phyloP scores from a whole-genome alignment of 208 protist species.

The Angomonas deanei region DNA sequence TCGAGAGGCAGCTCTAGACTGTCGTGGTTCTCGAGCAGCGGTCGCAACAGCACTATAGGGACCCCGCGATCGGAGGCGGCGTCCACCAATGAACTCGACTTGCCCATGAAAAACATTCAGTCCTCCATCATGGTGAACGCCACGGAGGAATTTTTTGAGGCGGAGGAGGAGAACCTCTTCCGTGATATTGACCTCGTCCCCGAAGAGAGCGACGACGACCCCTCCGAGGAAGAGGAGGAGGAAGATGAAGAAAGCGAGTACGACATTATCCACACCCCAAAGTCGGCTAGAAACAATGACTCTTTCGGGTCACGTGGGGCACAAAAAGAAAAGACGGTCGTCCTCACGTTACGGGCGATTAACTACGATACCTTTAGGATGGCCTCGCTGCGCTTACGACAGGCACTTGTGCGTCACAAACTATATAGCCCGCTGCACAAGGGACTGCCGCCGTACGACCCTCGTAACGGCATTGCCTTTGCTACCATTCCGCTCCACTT shows the following conservation, averaged over 20 bases:
- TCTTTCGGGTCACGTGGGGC: neutral
- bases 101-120: slow-evolving; percentile 19
- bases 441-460: slow-evolving; percentile 48
- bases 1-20: neutral
- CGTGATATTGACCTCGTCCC: slow-evolving; percentile 31
- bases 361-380: slow-evolving; percentile 40
- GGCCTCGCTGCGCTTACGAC: slow-evolving; percentile 27
- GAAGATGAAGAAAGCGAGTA: slow-evolving; percentile 13
- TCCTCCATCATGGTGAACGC: slow-evolving; percentile 19
- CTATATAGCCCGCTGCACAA: slow-evolving; percentile 35
- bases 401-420: slow-evolving; percentile 34
- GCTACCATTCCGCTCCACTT: slow-evolving; percentile 51
- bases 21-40: neutral
- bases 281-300: neutral
- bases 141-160: slow-evolving; percentile 30
- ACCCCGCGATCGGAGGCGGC: slow-evolving; percentile 10
- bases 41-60: slow-evolving; percentile 9
- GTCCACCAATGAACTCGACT: neutral
- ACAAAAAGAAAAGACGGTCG: neutral
- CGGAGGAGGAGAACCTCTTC: slow-evolving; percentile 36
- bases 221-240: slow-evolving; percentile 16
- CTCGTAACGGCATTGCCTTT: slow-evolving; percentile 49
- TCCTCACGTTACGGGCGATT: slow-evolving; percentile 21
- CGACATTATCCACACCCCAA: slow-evolving; percentile 4
- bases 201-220: slow-evolving; percentile 20